A percentile compares a stretch with the other conserved stretches of the same genome.
Evolutionary conservation across 768 basidiomycete genomes (phyloP).

Genomic region (Hericium erinaceus): DNA sequence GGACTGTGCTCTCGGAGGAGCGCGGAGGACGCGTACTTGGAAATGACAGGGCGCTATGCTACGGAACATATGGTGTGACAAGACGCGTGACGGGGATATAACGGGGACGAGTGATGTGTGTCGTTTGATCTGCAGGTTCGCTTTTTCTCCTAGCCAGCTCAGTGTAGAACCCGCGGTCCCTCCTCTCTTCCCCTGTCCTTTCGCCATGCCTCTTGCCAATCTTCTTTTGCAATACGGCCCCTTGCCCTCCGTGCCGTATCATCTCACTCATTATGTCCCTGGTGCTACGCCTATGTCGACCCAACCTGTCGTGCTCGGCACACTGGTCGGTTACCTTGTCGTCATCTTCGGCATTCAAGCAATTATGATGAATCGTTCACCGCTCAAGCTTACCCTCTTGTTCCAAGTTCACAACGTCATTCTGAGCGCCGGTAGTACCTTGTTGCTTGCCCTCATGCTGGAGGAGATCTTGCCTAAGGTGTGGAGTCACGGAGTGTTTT

Average conservation of each 20-base stretch:
- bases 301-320: conserved; percentile 50
- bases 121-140: background rate
- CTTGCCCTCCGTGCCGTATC: conserved; percentile 41
- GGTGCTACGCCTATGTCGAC: conserved; percentile 81
- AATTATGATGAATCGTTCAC: conserved; percentile 70
- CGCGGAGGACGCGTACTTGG: too few species aligned
- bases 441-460: conserved; percentile 80
- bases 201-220: conserved; percentile 66
- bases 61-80: background rate
- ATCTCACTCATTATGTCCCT: conserved; percentile 55
- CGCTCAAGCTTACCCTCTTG: conserved; percentile 68
- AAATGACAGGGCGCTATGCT: too few species aligned
- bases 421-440: conserved; percentile 73
- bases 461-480: conserved; percentile 85
- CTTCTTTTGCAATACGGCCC: conserved; percentile 53
- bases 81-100: background rate
- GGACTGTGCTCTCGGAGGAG: too few species aligned
- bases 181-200: background rate
- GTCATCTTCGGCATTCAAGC: conserved; percentile 80
- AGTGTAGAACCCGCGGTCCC: conserved; percentile 5
- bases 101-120: background rate
- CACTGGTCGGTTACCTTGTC: conserved; percentile 76
- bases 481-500: conserved; percentile 61
- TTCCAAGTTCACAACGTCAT: conserved; percentile 91
- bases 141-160: conserved; percentile 1